Evolutionary conservation across 345 rosid species (phyloP), one percentile per base, ranked within the genome.

Genomic region (Firmiana major): DNA sequence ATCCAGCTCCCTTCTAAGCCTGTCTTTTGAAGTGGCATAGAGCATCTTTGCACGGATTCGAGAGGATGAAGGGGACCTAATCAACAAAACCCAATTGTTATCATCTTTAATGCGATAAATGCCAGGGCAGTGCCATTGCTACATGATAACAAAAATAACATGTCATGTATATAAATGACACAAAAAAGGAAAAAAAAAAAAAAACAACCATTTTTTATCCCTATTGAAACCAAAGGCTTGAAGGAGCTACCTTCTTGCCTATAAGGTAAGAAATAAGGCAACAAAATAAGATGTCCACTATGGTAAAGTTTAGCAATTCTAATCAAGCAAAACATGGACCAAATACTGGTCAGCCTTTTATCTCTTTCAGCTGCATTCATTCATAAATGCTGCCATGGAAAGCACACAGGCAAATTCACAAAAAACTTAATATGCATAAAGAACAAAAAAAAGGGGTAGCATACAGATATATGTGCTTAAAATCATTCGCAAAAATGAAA

Each of bases 1-100:
- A 55, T 92, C 87, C 9, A 92, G 90, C 84, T 92, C 97, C 78
- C 89, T 78, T 78, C 89, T 87, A 80, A 92, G 79, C 75, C 87
- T 82, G 67, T 89, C 91, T 77, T 92, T 90, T 0, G 94, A 92
- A 4, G 97, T 86, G 0, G 97, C 92, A 22, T 92, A 90, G 24
- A 90, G 87, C 93, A 92, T 85, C 89, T 90, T 92, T 42, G 97
- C 80, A 19, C 94, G 90, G 69, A 90, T 87, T 12, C 84, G 81
- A 43, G 97, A 92, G 6, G 90, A 80, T 7, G 89, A 77, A 40
- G 97, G 97, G 73, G 93, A 89, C 97, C 97, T 92, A 82, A 77
- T 54, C 49, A 77, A 64, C 46, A 59, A 54, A 38, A 66, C 42
- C 43, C 53, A 72, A 38, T 7, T 55, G 9, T 11, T 31, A 36